Percentiles rank a stretch among this genome's conserved stretches.
Evolutionary conservation across 1,284 basidiomycete species (phyloP).

Genomic region (Leccinum cinnamomeum): DNA sequence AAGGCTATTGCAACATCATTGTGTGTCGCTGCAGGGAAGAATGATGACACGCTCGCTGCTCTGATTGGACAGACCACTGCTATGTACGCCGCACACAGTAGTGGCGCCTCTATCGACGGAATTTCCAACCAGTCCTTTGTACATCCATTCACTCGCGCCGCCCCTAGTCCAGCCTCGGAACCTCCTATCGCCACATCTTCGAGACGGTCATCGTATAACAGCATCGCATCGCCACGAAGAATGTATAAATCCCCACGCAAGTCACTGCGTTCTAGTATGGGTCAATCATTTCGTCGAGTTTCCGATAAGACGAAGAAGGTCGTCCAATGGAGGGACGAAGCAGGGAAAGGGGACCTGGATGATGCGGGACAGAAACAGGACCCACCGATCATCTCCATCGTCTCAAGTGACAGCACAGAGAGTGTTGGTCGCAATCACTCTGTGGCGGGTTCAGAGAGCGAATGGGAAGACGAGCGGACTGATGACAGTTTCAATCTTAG

Average conservation of each 20-base stretch:
- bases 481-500: slow-evolving; percentile 66
- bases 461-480: slow-evolving; percentile 86
- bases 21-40: slow-evolving; percentile 59
- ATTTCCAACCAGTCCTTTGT: slow-evolving; percentile 43
- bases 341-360: slow-evolving; percentile 78
- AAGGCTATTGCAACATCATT: slow-evolving; percentile 52
- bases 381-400: slow-evolving; percentile 44
- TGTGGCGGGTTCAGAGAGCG: slow-evolving; percentile 68
- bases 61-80: slow-evolving; percentile 66
- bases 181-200: slow-evolving; percentile 40
- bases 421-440: slow-evolving; percentile 38
- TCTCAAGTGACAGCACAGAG: slow-evolving; percentile 33
- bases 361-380: slow-evolving; percentile 56
- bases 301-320: slow-evolving; percentile 75
- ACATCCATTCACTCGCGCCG: slow-evolving; percentile 38
- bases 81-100: slow-evolving; percentile 45
- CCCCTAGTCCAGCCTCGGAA: slow-evolving; percentile 51
- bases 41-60: slow-evolving; percentile 63
- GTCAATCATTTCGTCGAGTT: slow-evolving; percentile 59
- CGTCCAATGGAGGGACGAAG: slow-evolving; percentile 89
- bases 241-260: slow-evolving; percentile 63
- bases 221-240: slow-evolving; percentile 45
- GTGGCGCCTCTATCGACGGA: slow-evolving; percentile 38
- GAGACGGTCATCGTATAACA: slow-evolving; percentile 51
- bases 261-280: slow-evolving; percentile 63